Base-by-base conservation (phyloP, 2,329 filamentous ascomycete genomes). In the Diaporthe amygdali region DNA sequence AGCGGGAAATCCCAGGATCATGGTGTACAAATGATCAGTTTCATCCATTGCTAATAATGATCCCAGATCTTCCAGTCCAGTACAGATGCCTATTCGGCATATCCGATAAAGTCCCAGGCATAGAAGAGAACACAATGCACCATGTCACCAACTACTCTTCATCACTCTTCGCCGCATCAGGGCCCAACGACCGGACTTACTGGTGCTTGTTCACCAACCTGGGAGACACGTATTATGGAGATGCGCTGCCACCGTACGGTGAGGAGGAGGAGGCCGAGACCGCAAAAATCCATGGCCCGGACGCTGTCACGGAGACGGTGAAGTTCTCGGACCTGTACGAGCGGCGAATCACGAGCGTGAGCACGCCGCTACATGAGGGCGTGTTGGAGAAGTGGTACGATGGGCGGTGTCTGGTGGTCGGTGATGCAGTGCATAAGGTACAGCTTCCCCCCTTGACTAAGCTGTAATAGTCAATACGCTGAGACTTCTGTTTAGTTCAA, bases 401-500 rank as follows among this genome's bases (percentile, higher is more conserved):
- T 64, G 66, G 75, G 9, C 74, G 79, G 3, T 78, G 81, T 10
- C 70, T 81, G 1, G 73, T 74, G 4, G 71, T 82, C 1, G 80
- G 80, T 4, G 80, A 82, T 51, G 75, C 79, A 0, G 76, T 73
- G 1, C 80, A 82, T 69, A 82, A 82, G 77, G 78, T 79, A 71
- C 10, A 46, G 3, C 22, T 17, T 15, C 51, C 32, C 30, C 20
- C 17, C n/a, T 3, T 3, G 32, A 39, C 20, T 5, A 34, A 7
- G n/a, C 20, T 22, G 39, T 8, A 14, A n/a, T 17, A 7, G 12
- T 1, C 3, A 25, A 34, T 15, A 25, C 5, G 32, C 5, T 7
- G 20, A 8, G 15, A 34, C 41, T 47, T 27, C 22, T 51, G 17
- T 46, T 25, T 27, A 68, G 66, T 56, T 68, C 41, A 68, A 68